Evolutionary conservation across 257 asterid species (phyloP).

Genomic region (Craterostigma plantagineum): DNA sequence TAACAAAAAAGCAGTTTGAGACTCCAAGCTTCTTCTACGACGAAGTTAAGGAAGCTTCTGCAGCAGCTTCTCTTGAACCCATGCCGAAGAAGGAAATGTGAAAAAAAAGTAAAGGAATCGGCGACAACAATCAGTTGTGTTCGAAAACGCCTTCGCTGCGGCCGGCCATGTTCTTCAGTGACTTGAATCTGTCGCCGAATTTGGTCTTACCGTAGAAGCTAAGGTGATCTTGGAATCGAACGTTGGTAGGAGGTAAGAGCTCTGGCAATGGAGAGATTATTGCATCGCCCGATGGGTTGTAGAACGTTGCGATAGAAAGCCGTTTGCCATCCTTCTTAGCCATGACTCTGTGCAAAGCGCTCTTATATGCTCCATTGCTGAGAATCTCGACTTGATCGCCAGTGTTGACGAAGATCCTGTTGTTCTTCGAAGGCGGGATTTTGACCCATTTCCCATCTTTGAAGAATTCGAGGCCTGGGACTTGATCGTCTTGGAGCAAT

Average conservation of each 20-base stretch:
- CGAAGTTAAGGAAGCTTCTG: slow-evolving; percentile 19
- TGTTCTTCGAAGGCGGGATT: slow-evolving; percentile 70
- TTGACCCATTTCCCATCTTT: slow-evolving; percentile 74
- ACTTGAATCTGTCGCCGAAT: slow-evolving; percentile 54
- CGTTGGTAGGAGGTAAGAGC: slow-evolving; percentile 35
- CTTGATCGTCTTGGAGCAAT: slow-evolving; percentile 73
- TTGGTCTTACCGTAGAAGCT: slow-evolving; percentile 40
- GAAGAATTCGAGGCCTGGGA: slow-evolving; percentile 73
- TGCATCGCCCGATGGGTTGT: slow-evolving; percentile 69
- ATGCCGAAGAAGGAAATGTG: too few relatives aligned
- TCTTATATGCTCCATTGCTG: slow-evolving; percentile 68
- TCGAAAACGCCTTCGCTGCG: slow-evolving; percentile 2
- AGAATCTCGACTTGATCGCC: slow-evolving; percentile 73
- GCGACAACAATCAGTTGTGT: too few relatives aligned
- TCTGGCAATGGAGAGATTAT: slow-evolving; percentile 53
- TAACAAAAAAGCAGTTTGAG: too few relatives aligned
- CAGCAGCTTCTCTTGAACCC: slow-evolving; percentile 36
- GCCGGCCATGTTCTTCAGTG: slow-evolving; percentile 28
- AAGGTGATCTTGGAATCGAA: slow-evolving; percentile 52
- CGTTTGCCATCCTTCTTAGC: slow-evolving; percentile 58
- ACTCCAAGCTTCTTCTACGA: background rate
- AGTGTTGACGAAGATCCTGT: slow-evolving; percentile 46
- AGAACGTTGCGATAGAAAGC: slow-evolving; percentile 81
- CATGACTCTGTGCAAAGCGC: slow-evolving; percentile 60
- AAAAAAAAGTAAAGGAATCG: background rate